phyloP scores from a whole-genome alignment of 768 basidiomycete genomes.

The Cystoderma amianthinum region DNA sequence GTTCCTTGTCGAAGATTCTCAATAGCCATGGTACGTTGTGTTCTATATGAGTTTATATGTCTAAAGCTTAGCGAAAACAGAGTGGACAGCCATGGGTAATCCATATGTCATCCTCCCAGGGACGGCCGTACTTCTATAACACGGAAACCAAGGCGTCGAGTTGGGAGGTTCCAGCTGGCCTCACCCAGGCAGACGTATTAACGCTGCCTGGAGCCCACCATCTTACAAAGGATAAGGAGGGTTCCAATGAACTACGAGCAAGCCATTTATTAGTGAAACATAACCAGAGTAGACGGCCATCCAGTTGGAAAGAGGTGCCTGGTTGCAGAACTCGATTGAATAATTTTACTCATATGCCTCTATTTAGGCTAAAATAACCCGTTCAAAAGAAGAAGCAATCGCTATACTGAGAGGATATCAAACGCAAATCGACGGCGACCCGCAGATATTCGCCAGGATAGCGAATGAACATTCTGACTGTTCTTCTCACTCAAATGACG shows the following conservation, averaged over 20 bases:
- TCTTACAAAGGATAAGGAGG: conserved; percentile 14
- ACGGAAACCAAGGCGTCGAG: conserved; percentile 55
- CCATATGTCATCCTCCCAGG: conserved; percentile 73
- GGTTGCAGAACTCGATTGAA: background rate
- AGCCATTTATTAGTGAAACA: conserved; percentile 96
- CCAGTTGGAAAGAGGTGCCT: conserved; percentile 81
- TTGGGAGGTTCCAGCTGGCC: conserved; percentile 70
- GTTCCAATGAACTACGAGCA: conserved; percentile 65
- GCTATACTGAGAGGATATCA: conserved; percentile 65
- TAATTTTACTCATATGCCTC: conserved; percentile 1
- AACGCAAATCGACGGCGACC: conserved; percentile 47
- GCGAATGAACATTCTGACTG: conserved; percentile 83
- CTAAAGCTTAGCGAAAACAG: background rate
- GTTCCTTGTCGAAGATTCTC: background rate
- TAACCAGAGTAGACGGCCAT: conserved; percentile 65
- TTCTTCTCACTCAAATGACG: conserved; percentile 72
- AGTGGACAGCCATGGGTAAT: conserved; percentile 66
- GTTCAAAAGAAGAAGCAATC: conserved; percentile 85
- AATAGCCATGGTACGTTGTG: too few species aligned
- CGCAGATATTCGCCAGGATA: conserved; percentile 66
- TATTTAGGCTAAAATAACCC: conserved; percentile 68
- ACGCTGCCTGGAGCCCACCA: conserved; percentile 63
- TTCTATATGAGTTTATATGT: background rate
- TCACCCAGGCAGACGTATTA: conserved; percentile 55
- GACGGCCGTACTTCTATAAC: conserved; percentile 88